phyloP scores from a whole-genome alignment of 1,284 basidiomycete genomes.

The Marasmius oreades region DNA sequence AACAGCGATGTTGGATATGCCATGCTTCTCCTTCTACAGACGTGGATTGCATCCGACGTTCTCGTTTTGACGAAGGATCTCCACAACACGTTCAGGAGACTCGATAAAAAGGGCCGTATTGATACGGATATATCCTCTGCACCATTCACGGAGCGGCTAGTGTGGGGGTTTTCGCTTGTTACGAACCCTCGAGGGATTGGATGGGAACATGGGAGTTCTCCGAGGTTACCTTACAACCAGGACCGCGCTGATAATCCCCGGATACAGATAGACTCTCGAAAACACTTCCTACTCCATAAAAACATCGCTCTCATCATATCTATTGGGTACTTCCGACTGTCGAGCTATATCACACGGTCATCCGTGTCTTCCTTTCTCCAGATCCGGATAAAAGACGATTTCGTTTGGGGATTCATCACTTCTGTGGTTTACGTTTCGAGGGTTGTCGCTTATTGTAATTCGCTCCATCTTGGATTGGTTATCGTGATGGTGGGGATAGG shows the following conservation, averaged over 20 bases:
- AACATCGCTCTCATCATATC: background rate
- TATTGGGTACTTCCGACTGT: background rate
- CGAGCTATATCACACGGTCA: no score
- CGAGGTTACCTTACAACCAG: no score
- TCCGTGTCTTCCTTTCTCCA: no score
- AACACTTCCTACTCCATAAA: no score
- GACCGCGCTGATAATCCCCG: no score
- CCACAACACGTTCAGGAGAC: background rate
- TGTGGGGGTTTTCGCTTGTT: background rate
- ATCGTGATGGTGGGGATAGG: no score
- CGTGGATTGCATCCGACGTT: background rate
- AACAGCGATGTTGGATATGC: background rate
- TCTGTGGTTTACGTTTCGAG: no score
- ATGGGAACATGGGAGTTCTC: background rate
- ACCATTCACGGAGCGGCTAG: background rate
- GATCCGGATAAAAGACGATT: no score
- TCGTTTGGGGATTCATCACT: no score
- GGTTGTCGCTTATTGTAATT: no score
- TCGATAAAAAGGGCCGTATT: background rate
- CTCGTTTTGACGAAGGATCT: background rate
- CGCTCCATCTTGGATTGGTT: no score
- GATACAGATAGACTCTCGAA: no score
- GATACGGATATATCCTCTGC: background rate
- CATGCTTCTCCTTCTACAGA: background rate
- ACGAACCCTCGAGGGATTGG: background rate